Base-by-base conservation (phyloP, 306 rosid genomes). In the Biancaea sappan region DNA sequence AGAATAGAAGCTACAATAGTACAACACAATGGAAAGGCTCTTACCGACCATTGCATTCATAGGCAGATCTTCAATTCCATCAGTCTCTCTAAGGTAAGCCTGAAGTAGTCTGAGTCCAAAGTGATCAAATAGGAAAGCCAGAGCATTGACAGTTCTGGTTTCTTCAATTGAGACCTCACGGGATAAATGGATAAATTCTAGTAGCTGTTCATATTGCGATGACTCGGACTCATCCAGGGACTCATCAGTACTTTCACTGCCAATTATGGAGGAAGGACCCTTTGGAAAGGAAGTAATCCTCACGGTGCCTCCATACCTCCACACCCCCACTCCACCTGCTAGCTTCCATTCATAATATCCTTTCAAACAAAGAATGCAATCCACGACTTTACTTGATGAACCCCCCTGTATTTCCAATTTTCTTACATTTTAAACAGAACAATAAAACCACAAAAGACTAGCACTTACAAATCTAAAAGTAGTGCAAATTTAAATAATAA, bases 301-400 rank as follows among this genome's bases (percentile, higher is more conserved):
- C 71, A 94, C 98, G 22, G 98, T 91, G 66, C 97, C 98, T 76
- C 98, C 98, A 54, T 94, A 94, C 78, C 98, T 91, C 98, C 98
- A 94, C 31, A 91, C 97, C 53, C 98, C 98, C 76, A 90, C 81
- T 60, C 97, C 98, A 48, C 98, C 98, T 0, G 90, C 83, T 50
- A 82, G 90, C 84, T 88, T 91, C 98, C 98, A 94, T 76, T 91
- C 97, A 44, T 91, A 83, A 58, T 84, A 94, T 29, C 98, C 98
- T 81, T 94, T 94, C 82, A 94, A 88, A 77, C 98, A 94, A 8
- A 94, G 90, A 83, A 94, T 94, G 86, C 98, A 94, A 76, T 94
- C 98, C 46, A 94, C 97, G 77, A 94, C 98, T 81, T 91, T 91
- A 65, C 80, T 78, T 10, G 92, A 91, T 11, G 97, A 89, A 80